Percentiles rank a stretch among this genome's conserved stretches.
Evolutionary conservation across 257 asterid species (phyloP).

Genomic region (Solanum habrochaites): DNA sequence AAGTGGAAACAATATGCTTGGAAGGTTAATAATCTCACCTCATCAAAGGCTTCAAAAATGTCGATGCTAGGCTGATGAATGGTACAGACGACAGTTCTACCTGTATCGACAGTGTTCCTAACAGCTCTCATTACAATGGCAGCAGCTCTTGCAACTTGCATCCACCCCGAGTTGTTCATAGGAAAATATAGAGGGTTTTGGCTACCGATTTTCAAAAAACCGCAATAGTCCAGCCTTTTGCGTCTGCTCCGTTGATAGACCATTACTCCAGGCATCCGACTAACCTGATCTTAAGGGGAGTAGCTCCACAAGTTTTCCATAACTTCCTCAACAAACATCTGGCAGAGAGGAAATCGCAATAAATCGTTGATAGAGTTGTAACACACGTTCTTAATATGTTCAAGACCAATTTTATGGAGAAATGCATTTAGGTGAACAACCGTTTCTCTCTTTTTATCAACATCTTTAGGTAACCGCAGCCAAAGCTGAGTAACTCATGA

Average conservation of each 20-base stretch:
- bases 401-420: neutral
- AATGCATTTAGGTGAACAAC: slow-evolving; percentile 9
- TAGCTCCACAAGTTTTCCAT: slow-evolving; percentile 64
- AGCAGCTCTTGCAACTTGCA: slow-evolving; percentile 69
- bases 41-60: slow-evolving; percentile 63
- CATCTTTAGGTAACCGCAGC: slow-evolving; percentile 44
- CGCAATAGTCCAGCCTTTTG: slow-evolving; percentile 55
- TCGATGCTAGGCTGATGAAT: slow-evolving; percentile 67
- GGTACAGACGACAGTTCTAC: slow-evolving; percentile 64
- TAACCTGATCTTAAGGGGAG: slow-evolving; percentile 32
- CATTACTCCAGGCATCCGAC: slow-evolving; percentile 58
- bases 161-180: slow-evolving; percentile 61
- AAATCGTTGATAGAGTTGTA: too few relatives aligned
- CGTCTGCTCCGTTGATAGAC: slow-evolving; percentile 65
- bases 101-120: slow-evolving; percentile 55
- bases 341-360: neutral
- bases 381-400: neutral
- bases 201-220: too few relatives aligned
- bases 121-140: slow-evolving; percentile 65
- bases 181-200: slow-evolving; percentile 64
- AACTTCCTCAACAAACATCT: slow-evolving; percentile 47
- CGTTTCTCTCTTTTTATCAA: slow-evolving; percentile 29
- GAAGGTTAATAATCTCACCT: slow-evolving; percentile 11
- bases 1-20: neutral
- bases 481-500: slow-evolving; percentile 62